Percentiles rank a stretch among this genome's conserved stretches.
These are phyloP conservation scores for Alternaria conjuncta DNA, from an alignment of 2,329 filamentous ascomycete genomes.

Conservation along the genomic window DNA sequence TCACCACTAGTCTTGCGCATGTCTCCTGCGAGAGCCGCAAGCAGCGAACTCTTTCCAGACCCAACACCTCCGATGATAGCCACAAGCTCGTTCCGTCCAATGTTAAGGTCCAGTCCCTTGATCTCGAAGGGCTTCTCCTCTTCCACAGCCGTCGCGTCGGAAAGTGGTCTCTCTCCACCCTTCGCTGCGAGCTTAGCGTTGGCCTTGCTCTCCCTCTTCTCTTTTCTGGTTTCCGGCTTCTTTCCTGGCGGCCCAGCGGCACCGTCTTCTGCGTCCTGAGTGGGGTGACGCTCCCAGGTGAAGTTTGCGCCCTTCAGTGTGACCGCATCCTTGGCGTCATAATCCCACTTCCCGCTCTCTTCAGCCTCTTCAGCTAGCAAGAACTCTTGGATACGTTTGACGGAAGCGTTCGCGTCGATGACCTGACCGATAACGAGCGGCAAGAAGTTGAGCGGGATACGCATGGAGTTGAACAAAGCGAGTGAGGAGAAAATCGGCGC, in stretches of 20 bases:
- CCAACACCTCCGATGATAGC: constrained; percentile 90
- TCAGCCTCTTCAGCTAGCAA: constrained; percentile 82
- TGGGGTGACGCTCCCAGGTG: constrained; percentile 81
- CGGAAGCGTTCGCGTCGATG: constrained; percentile 85
- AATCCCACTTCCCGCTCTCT: constrained; percentile 69
- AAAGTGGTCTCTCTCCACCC: constrained; percentile 50
- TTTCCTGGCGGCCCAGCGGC: constrained; percentile 34
- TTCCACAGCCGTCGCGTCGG: constrained; percentile 54
- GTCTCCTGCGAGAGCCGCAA: constrained; percentile 88
- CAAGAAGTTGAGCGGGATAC: constrained; percentile 87
- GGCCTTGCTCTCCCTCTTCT: constrained; percentile 57
- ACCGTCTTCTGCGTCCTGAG: constrained; percentile 49
- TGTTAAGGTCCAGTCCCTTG: constrained; percentile 68
- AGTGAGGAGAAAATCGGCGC: constrained; percentile 90
- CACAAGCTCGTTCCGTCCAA: constrained; percentile 77
- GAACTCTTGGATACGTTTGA: constrained; percentile 87
- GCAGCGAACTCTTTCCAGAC: constrained; percentile 86
- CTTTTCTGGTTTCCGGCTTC: constrained; percentile 55
- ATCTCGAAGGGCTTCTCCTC: constrained; percentile 74
- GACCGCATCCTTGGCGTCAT: constrained; percentile 63
- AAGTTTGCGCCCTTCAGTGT: constrained; percentile 77
- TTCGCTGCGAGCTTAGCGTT: constrained; percentile 29
- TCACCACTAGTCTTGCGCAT: constrained; percentile 84
- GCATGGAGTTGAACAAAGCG: constrained; percentile 88
- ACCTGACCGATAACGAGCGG: constrained; percentile 88